Evolutionary conservation across 1,284 basidiomycete genomes (phyloP).

Genomic region (Cutaneotrichosporon cyanovorans): DNA sequence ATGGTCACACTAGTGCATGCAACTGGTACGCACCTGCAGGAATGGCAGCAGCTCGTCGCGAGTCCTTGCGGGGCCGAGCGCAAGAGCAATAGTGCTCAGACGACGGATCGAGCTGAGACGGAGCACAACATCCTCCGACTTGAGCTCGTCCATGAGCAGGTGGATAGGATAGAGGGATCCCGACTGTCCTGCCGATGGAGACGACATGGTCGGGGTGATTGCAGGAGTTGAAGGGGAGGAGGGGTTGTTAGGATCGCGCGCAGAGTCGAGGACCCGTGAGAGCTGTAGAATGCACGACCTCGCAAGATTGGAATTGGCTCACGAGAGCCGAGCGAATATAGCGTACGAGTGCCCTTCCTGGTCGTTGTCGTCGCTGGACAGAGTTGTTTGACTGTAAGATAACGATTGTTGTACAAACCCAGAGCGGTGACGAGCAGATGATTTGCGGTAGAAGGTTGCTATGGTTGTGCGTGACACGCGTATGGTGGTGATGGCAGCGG

Average conservation of each 20-base stretch:
- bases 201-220: slow-evolving; percentile 28
- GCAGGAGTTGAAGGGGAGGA: background rate
- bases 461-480: background rate
- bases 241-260: background rate
- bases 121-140: slow-evolving; percentile 85
- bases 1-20: background rate
- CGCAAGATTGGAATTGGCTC: no score
- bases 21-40: slow-evolving; percentile 50
- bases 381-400: no score
- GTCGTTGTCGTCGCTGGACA: no score
- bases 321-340: no score
- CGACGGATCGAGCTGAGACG: slow-evolving; percentile 96
- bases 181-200: slow-evolving; percentile 18
- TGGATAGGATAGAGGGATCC: slow-evolving; percentile 44
- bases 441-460: no score
- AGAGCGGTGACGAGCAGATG: no score
- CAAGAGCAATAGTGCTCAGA: slow-evolving; percentile 95
- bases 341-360: no score
- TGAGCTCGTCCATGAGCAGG: slow-evolving; percentile 60
- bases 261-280: background rate
- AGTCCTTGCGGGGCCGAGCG: slow-evolving; percentile 89
- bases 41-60: slow-evolving; percentile 95
- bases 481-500: background rate
- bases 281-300: background rate
- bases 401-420: no score